Base-by-base conservation (phyloP, 78 protist species). In the Pigoraptor vietnamica region DNA sequence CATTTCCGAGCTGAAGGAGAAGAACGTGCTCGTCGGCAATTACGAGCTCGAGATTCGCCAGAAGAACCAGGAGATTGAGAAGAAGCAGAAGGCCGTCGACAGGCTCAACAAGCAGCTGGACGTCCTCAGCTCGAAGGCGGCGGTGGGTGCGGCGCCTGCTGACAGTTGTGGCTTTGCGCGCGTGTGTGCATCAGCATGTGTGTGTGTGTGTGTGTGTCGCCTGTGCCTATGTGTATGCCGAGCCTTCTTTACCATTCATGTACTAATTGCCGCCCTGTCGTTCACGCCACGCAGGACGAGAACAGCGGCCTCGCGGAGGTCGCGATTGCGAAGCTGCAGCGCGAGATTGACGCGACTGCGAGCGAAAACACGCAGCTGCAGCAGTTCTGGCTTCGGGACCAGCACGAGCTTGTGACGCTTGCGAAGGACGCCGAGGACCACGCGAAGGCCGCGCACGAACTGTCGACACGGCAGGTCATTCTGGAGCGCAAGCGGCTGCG, bases 301-400 rank as follows among this genome's bases (percentile, higher is more conserved):
- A 67, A 90, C 32, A 87, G 81, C 9, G 96, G 96, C 1, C 96
- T 95, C 34, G 56, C 93, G 88, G 96, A 95, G 86, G 95, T 94
- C 25, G 67, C 92, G 36, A 93, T 93, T 81, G n/a, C 81, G 55
- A 89, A 93, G 37, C 56, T 95, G 56, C 6, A 37, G 38, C 35
- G 48, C 25, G 40, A 81, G 82, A 92, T 95, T 9, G 88, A 2
- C 9, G 24, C 25, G 23, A 81, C 48, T 40, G 9, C 36, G 24
- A 25, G 0, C 21, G 96, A 92, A 35, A 36, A 39, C 40, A 33
- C 36, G 33, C 79, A 40, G 10, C 38, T 90, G 39, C 93, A 94
- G 89, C 92, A 82, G 34, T 55, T 0, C 29, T 94, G 96, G 96
- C 37, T 93, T n/a, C 0, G 32, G 23, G 21, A 0, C 33, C 96